Percentiles rank a stretch among this genome's conserved stretches.
Conservation (phyloP, 305 asterid genomes). For the Solanum hybrid region DNA sequence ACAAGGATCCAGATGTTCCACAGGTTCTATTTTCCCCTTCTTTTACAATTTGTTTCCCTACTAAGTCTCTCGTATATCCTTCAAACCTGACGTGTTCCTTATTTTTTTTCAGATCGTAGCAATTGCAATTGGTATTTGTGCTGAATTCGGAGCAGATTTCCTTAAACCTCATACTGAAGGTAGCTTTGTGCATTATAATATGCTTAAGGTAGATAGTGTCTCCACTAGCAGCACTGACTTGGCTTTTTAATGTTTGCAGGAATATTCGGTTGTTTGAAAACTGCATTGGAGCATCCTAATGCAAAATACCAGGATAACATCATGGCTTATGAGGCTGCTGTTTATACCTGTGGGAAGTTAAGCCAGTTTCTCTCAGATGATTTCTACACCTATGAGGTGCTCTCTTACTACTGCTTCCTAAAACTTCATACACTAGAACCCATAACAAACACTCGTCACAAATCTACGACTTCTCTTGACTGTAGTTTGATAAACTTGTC, state of each 20-base stretch:
- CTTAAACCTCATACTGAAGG: slow-evolving; percentile 1
- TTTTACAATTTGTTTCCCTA: not conserved
- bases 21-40: not conserved
- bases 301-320: not conserved
- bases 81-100: not conserved
- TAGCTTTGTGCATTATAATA: not conserved
- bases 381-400: not conserved
- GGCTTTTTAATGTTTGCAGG: not conserved
- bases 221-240: not conserved
- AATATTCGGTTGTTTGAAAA: not conserved
- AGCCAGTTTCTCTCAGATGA: not conserved
- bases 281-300: not conserved
- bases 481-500: not conserved
- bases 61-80: not conserved
- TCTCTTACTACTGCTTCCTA: not conserved
- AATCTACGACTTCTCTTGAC: not conserved
- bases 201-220: not conserved
- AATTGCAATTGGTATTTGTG: slow-evolving; percentile 3
- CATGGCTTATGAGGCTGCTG: not conserved
- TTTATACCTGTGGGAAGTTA: slow-evolving; percentile 7
- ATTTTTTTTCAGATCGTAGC: not conserved
- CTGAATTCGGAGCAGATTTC: slow-evolving; percentile 1
- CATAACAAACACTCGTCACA: not conserved
- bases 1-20: not conserved
- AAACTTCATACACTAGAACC: not conserved